Percentiles rank a stretch among this genome's conserved stretches.
phyloP scores from a whole-genome alignment of 306 rosid genomes.

The Ochetophila trinervis region DNA sequence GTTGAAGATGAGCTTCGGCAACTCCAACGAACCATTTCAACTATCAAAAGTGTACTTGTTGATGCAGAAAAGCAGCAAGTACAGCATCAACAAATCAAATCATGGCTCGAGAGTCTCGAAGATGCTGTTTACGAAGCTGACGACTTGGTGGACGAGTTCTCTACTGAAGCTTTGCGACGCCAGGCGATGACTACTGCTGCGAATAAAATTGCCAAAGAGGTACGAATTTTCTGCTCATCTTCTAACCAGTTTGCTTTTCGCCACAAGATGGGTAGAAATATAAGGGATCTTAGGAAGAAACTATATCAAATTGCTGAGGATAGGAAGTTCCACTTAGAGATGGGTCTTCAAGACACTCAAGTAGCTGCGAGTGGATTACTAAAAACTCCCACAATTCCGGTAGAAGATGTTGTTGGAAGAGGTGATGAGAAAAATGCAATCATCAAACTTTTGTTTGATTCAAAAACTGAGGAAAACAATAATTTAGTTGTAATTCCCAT shows the following conservation, averaged over 20 bases:
- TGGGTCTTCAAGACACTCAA: too few relatives aligned
- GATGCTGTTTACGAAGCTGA: too few relatives aligned
- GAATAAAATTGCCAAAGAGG: too few relatives aligned
- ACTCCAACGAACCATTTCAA: not conserved
- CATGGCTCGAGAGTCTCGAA: too few relatives aligned
- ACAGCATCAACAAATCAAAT: too few relatives aligned
- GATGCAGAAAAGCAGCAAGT: constrained; percentile 6
- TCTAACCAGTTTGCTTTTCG: too few relatives aligned
- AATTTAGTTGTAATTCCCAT: not conserved
- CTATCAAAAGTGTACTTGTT: not conserved
- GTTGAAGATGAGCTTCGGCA: not conserved
- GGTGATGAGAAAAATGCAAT: not conserved
- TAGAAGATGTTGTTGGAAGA: not conserved
- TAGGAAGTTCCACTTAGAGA: not conserved
- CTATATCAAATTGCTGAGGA: not conserved
- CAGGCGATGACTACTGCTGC: too few relatives aligned
- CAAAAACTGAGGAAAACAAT: not conserved
- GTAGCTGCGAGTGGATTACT: too few relatives aligned
- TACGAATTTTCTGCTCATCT: too few relatives aligned
- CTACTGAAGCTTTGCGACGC: too few relatives aligned
- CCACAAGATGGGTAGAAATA: too few relatives aligned
- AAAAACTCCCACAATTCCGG: not conserved
- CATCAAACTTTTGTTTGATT: not conserved
- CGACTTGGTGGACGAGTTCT: too few relatives aligned
- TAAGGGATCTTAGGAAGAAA: not conserved